phyloP scores from a whole-genome alignment of 805 yeast species.

The Wickerhamiella parazyma region DNA sequence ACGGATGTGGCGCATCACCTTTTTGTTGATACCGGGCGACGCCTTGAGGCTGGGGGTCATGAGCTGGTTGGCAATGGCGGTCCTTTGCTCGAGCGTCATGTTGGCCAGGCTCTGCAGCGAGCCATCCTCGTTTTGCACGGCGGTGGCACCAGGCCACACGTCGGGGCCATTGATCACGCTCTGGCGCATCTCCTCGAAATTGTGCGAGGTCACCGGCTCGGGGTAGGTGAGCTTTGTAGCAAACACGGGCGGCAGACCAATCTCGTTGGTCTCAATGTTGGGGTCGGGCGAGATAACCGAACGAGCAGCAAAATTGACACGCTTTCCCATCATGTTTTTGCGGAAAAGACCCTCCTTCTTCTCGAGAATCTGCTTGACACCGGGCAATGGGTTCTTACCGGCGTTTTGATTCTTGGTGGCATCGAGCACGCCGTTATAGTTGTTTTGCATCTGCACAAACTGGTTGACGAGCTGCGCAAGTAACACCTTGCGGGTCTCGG shows the following conservation, averaged over 20 bases:
- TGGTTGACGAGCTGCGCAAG: slow-evolving; percentile 90
- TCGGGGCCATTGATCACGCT: slow-evolving; percentile 97
- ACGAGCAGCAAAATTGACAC: slow-evolving; percentile 98
- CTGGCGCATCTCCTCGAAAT: slow-evolving; percentile 77
- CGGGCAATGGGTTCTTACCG: slow-evolving; percentile 71
- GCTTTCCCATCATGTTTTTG: slow-evolving; percentile 99
- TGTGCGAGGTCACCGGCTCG: slow-evolving; percentile 91
- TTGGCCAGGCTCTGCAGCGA: slow-evolving; percentile 65
- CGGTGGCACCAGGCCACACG: slow-evolving; percentile 97
- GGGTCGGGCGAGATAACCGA: slow-evolving; percentile 99
- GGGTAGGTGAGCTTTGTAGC: slow-evolving; percentile 94
- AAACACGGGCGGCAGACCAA: slow-evolving; percentile 98
- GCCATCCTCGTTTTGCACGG: slow-evolving; percentile 93
- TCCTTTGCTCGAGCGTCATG: slow-evolving; percentile 87
- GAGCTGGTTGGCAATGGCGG: slow-evolving; percentile 86
- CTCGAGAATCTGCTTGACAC: slow-evolving; percentile 93
- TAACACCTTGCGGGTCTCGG: slow-evolving; percentile 51
- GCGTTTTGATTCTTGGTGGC: slow-evolving; percentile 74
- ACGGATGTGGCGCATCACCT: slow-evolving; percentile 86
- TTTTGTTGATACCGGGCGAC: slow-evolving; percentile 46
- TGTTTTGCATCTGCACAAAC: slow-evolving; percentile 88
- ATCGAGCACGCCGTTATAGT: slow-evolving; percentile 87
- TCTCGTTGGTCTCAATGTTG: slow-evolving; percentile 91
- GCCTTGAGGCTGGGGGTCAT: slow-evolving; percentile 53
- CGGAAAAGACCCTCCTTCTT: slow-evolving; percentile 97